phyloP scores from a whole-genome alignment of 352 stramenopile species.

The Phytophthora agathidicida region DNA sequence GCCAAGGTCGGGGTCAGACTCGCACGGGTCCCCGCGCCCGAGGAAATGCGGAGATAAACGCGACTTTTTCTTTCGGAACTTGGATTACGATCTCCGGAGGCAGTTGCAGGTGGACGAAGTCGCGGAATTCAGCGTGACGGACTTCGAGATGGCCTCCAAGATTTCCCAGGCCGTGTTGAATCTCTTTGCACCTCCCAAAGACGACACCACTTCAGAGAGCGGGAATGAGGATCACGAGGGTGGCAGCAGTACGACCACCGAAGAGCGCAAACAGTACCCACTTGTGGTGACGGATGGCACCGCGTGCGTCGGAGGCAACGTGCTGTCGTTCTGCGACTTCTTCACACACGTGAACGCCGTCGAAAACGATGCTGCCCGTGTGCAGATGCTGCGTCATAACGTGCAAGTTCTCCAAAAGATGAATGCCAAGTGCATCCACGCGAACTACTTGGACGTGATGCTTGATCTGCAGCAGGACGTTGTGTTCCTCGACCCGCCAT shows the following conservation, averaged over 20 bases:
- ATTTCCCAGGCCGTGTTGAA: slow-evolving; percentile 69
- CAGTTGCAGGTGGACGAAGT: slow-evolving; percentile 82
- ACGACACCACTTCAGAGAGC: slow-evolving; percentile 14
- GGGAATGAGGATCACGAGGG: slow-evolving; percentile 21
- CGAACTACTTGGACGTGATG: slow-evolving; percentile 78
- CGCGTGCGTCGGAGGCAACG: slow-evolving; percentile 83
- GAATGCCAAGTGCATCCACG: slow-evolving; percentile 64
- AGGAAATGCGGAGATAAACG: slow-evolving; percentile 82
- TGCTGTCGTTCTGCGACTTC: slow-evolving; percentile 80
- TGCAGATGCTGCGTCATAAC: slow-evolving; percentile 82
- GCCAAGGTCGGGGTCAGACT: slow-evolving; percentile 25
- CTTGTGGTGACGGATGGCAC: slow-evolving; percentile 77
- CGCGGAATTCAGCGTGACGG: slow-evolving; percentile 78
- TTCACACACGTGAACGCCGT: slow-evolving; percentile 81
- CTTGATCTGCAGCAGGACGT: slow-evolving; percentile 75
- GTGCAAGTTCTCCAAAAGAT: slow-evolving; percentile 60
- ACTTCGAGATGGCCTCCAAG: slow-evolving; percentile 79
- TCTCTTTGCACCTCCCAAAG: slow-evolving; percentile 38
- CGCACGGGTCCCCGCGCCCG: slow-evolving; percentile 23
- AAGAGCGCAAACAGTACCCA: slow-evolving; percentile 41
- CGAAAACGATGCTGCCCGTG: slow-evolving; percentile 64
- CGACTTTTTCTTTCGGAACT: slow-evolving; percentile 84
- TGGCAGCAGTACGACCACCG: neutral
- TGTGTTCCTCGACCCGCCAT: slow-evolving; percentile 85
- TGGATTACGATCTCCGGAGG: slow-evolving; percentile 69